Conservation (phyloP, 169 alveolate species). For the Babesia caballi region DNA sequence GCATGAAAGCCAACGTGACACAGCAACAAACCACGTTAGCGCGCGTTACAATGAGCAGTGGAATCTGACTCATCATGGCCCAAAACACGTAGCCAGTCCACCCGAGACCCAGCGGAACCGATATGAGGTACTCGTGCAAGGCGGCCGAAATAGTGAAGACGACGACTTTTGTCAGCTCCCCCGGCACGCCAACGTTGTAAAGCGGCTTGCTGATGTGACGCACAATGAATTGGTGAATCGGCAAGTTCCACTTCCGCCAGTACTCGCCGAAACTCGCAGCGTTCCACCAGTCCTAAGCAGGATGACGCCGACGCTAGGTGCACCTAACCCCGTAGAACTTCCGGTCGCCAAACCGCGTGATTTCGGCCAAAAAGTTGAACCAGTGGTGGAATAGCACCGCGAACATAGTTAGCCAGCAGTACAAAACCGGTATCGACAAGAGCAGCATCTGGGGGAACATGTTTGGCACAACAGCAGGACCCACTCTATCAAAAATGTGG, state of each 20-base stretch:
- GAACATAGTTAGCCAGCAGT: conserved; percentile 90
- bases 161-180: conserved; percentile 68
- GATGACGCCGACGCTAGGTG: background rate
- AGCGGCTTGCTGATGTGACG: conserved; percentile 92
- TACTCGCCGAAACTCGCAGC: conserved; percentile 88
- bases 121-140: conserved; percentile 84
- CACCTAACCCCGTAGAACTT: conserved; percentile 82
- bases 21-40: conserved; percentile 52
- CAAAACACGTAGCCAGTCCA: conserved; percentile 88
- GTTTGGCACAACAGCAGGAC: background rate
- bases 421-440: conserved; percentile 87
- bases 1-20: background rate
- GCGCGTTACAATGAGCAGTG: conserved; percentile 72
- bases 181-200: conserved; percentile 77
- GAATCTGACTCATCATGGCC: conserved; percentile 73
- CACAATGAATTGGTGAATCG: conserved; percentile 90
- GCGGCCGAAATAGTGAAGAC: conserved; percentile 86
- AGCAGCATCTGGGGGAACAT: conserved; percentile 72
- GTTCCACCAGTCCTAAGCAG: conserved; percentile 91
- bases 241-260: conserved; percentile 93
- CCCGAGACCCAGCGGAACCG: conserved; percentile 87
- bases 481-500: conserved; percentile 64
- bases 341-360: conserved; percentile 92
- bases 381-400: conserved; percentile 89
- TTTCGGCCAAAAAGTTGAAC: conserved; percentile 89